Conservation (phyloP, 805 yeast species). For the Torulaspora quercuum region DNA sequence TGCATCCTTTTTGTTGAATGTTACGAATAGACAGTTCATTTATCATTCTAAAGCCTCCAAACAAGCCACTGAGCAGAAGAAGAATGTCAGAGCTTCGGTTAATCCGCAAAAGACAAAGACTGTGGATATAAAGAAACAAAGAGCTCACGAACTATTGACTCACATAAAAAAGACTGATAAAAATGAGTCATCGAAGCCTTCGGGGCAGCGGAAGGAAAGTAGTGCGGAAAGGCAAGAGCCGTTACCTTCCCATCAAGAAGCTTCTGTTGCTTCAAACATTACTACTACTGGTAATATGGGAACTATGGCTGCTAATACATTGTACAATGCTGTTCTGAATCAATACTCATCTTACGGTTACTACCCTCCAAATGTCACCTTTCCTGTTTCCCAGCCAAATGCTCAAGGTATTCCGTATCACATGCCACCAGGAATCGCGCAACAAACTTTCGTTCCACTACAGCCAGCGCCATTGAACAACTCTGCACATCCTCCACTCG, state of each 20-base stretch:
- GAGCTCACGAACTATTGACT: conserved; percentile 44
- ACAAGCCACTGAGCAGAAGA: conserved; percentile 34
- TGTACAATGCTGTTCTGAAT: conserved; percentile 35
- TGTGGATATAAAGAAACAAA: conserved; percentile 32
- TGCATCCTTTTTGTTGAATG: conserved; percentile 74
- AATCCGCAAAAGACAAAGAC: conserved; percentile 26
- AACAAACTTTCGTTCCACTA: conserved; percentile 16
- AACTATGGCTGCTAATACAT: conserved; percentile 30
- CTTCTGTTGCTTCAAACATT: conserved; percentile 5
- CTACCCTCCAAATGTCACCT: conserved; percentile 9
- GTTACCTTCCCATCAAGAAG: neutral
- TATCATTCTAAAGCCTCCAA: conserved; percentile 67
- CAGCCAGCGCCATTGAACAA: no score
- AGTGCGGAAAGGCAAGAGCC: neutral
- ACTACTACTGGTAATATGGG: neutral
- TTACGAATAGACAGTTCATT: conserved; percentile 69
- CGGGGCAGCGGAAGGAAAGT: conserved; percentile 2
- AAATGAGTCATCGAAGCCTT: conserved; percentile 4
- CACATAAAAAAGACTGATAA: conserved; percentile 40
- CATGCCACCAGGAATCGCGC: conserved; percentile 23
- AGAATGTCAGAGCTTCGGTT: conserved; percentile 23
- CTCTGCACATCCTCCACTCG: conserved; percentile 17
- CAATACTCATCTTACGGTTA: conserved; percentile 22
- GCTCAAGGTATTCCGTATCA: conserved; percentile 32
- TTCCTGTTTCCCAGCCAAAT: conserved; percentile 11